These are phyloP conservation scores for Aspergillus sclerotioniger DNA, from an alignment of 495 filamentous ascomycete genomes.

Conservation along the genomic window DNA sequence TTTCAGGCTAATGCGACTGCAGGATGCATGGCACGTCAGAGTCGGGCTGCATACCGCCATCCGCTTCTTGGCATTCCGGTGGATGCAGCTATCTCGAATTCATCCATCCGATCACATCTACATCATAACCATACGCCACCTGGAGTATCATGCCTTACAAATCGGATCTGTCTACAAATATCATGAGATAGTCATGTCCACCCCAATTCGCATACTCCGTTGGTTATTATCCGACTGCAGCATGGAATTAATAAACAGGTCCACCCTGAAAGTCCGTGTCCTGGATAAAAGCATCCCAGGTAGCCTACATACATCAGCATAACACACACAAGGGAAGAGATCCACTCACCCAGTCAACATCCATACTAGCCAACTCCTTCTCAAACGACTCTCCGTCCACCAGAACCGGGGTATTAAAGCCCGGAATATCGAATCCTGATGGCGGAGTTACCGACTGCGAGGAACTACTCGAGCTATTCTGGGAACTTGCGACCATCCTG, in stretches of 20 bases:
- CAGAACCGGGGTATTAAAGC: background rate
- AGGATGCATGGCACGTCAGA: too few species aligned
- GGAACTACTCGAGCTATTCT: background rate
- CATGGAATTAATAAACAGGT: background rate
- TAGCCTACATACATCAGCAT: background rate
- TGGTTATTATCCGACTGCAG: too few species aligned
- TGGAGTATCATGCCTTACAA: too few species aligned
- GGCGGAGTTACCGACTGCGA: background rate
- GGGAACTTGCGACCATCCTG: background rate
- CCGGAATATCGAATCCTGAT: background rate
- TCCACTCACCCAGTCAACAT: slow-evolving; percentile 11
- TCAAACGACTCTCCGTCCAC: background rate
- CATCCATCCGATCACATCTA: too few species aligned
- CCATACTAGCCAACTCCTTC: background rate
- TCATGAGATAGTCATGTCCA: too few species aligned
- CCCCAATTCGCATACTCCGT: too few species aligned
- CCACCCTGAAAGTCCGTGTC: background rate
- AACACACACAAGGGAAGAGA: background rate
- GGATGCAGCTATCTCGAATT: too few species aligned
- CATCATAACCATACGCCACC: too few species aligned
- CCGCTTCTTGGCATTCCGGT: too few species aligned
- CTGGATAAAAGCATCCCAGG: slow-evolving; percentile 10
- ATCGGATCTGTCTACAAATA: too few species aligned
- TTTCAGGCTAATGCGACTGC: too few species aligned
- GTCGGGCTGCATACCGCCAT: too few species aligned